Evolutionary conservation across 805 yeast species (phyloP).

Genomic region (Isabelozyma rhagii): DNA sequence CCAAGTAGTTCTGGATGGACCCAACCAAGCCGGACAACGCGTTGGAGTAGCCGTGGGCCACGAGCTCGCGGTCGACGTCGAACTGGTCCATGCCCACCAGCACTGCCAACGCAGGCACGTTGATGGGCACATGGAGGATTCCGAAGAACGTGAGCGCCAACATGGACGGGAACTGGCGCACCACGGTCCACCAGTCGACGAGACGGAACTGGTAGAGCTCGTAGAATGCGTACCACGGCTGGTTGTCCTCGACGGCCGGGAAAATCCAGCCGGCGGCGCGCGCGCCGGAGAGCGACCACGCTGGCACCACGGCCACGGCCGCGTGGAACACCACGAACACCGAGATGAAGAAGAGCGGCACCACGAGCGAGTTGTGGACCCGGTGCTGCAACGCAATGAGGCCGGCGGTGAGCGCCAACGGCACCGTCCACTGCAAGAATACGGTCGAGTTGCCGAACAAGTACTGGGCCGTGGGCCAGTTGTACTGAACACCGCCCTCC

Average conservation of each 20-base stretch:
- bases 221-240: slow-evolving; percentile 92
- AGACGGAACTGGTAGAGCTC: slow-evolving; percentile 60
- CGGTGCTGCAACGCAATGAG: slow-evolving; percentile 59
- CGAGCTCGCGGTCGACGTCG: slow-evolving; percentile 88
- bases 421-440: slow-evolving; percentile 59
- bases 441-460: slow-evolving; percentile 40
- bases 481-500: slow-evolving; percentile 69
- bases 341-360: slow-evolving; percentile 75
- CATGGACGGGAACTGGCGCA: slow-evolving; percentile 84
- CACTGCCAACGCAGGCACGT: slow-evolving; percentile 95
- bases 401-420: slow-evolving; percentile 58
- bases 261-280: slow-evolving; percentile 86
- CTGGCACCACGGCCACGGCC: slow-evolving; percentile 61
- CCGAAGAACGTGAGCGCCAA: slow-evolving; percentile 95
- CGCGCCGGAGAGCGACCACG: slow-evolving; percentile 57
- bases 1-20: slow-evolving; percentile 90
- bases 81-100: slow-evolving; percentile 80
- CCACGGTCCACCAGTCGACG: slow-evolving; percentile 73
- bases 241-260: slow-evolving; percentile 54
- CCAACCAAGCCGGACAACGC: slow-evolving; percentile 80
- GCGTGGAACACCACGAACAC: slow-evolving; percentile 71
- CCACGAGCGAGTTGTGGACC: slow-evolving; percentile 61
- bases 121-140: slow-evolving; percentile 92
- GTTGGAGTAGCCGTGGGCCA: slow-evolving; percentile 93
- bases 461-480: slow-evolving; percentile 49